phyloP scores from a whole-genome alignment of 208 protist genomes.

The Wallacemonas sp. region DNA sequence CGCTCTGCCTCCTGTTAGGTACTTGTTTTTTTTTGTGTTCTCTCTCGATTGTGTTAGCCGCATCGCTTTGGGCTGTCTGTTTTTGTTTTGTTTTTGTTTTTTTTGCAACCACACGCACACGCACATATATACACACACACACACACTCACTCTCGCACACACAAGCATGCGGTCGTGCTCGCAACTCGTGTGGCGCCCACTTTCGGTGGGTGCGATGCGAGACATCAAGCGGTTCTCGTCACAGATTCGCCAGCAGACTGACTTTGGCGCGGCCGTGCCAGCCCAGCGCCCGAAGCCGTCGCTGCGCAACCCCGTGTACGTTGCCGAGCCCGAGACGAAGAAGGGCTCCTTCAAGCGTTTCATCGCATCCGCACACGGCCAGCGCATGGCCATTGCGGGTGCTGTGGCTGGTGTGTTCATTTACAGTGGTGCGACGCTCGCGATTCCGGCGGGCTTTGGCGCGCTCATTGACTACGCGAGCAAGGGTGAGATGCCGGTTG shows the following conservation, averaged over 20 bases:
- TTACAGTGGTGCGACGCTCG: conserved; percentile 81
- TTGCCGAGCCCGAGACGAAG: conserved; percentile 53
- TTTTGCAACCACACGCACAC: not conserved
- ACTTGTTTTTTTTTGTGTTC: not conserved
- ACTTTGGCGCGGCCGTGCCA: conserved; percentile 70
- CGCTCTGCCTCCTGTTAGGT: not conserved
- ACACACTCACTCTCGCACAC: not conserved
- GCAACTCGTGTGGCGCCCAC: conserved; percentile 60
- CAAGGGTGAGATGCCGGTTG: conserved; percentile 76
- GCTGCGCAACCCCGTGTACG: conserved; percentile 47
- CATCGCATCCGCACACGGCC: conserved; percentile 40
- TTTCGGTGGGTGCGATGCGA: conserved; percentile 15
- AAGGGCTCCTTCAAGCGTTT: conserved; percentile 73
- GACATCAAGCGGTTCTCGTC: conserved; percentile 32
- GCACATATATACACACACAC: conserved; percentile 1
- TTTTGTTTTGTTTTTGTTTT: conserved; percentile 11
- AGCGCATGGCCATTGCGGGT: conserved; percentile 60
- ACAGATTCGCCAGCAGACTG: conserved; percentile 50
- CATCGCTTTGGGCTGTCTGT: too few species aligned
- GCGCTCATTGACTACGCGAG: conserved; percentile 82
- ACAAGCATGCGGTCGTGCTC: conserved; percentile 40
- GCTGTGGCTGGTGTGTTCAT: conserved; percentile 67
- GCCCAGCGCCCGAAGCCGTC: conserved; percentile 60
- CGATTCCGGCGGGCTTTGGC: conserved; percentile 82
- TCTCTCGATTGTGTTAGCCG: not conserved